phyloP scores from a whole-genome alignment of 371 early-diverging fungal species.

The Mucor ambiguus region DNA sequence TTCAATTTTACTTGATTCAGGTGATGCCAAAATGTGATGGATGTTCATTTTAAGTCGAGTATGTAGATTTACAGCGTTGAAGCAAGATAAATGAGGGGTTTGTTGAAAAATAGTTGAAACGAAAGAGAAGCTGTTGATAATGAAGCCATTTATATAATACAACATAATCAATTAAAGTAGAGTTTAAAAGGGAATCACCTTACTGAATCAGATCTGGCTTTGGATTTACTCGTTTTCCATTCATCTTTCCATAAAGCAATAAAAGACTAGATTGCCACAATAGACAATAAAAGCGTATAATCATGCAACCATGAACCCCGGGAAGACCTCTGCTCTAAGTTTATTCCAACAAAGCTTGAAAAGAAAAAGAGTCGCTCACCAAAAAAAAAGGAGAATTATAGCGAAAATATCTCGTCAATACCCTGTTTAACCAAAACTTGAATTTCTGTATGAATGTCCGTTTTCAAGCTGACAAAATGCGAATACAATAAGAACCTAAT shows the following conservation, averaged over 20 bases:
- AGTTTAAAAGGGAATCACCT: neutral
- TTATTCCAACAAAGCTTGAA: neutral
- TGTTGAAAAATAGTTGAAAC: neutral
- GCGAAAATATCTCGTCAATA: neutral
- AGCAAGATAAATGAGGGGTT: neutral
- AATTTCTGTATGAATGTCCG: slow-evolving; percentile 1
- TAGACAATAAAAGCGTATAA: neutral
- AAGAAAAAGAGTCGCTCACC: neutral
- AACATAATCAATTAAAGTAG: neutral
- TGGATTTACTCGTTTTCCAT: neutral
- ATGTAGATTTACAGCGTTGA: neutral
- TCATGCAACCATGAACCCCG: neutral
- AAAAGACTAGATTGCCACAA: neutral
- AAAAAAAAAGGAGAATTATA: neutral
- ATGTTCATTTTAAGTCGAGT: neutral
- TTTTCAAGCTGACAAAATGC: neutral
- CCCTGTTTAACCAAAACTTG: neutral
- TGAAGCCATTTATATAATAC: neutral
- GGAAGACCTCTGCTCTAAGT: neutral
- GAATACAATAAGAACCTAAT: neutral
- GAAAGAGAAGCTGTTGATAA: neutral
- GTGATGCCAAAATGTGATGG: neutral
- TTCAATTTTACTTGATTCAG: neutral
- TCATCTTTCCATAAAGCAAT: slow-evolving; percentile 1
- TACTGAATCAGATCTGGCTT: slow-evolving; percentile 3